These are phyloP conservation scores for Exophiala aquamarina DNA, from an alignment of 2,329 filamentous ascomycete species.

Conservation along the genomic window DNA sequence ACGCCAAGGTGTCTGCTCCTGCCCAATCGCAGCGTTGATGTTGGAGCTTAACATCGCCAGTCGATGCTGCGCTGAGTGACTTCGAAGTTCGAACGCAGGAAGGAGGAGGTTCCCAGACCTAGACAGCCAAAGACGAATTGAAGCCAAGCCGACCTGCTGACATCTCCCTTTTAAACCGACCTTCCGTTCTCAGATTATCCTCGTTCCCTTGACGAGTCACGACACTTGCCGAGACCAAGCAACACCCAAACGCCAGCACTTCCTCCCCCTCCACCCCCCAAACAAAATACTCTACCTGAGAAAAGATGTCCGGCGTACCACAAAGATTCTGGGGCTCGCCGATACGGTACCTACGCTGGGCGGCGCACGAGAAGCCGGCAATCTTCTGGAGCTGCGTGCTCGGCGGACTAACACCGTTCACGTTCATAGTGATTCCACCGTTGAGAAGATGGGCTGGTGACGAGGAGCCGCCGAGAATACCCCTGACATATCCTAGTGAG, in stretches of 20 bases:
- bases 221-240: neutral
- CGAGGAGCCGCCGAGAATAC: slow-evolving; percentile 68
- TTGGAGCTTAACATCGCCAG: neutral
- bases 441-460: slow-evolving; percentile 73
- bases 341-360: slow-evolving; percentile 83
- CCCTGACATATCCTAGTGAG: slow-evolving; percentile 91
- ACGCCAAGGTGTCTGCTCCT: neutral
- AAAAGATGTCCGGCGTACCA: slow-evolving; percentile 54
- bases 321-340: slow-evolving; percentile 78
- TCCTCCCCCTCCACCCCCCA: slow-evolving; percentile 8
- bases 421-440: slow-evolving; percentile 70
- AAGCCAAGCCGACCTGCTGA: neutral
- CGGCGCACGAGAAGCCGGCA: slow-evolving; percentile 81
- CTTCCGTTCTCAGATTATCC: neutral
- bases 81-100: neutral
- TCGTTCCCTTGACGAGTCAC: neutral
- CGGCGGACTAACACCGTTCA: slow-evolving; percentile 69
- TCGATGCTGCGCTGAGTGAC: neutral
- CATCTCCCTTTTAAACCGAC: neutral
- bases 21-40: slow-evolving; percentile 3
- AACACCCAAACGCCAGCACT: neutral
- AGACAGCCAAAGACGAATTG: neutral
- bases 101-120: neutral
- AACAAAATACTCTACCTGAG: neutral
- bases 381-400: slow-evolving; percentile 85